Percentiles rank a stretch among this genome's conserved stretches.
phyloP scores from a whole-genome alignment of 768 basidiomycete species.

The Calocera cornea region DNA sequence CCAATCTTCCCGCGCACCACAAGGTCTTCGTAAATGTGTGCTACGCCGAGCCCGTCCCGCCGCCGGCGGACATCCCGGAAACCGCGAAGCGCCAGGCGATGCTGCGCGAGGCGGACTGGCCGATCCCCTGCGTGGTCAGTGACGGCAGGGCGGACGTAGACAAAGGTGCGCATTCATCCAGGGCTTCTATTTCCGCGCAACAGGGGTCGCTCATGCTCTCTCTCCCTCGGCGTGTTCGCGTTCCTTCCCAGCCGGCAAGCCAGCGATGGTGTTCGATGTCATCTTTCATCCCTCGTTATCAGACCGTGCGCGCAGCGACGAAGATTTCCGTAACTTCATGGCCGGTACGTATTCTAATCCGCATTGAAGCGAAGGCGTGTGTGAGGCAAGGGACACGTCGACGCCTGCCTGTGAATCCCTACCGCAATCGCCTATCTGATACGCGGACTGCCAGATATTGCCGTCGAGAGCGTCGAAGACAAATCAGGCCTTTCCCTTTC shows the following conservation, averaged over 20 bases:
- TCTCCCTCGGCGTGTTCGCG: not conserved
- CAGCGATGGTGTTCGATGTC: slow-evolving; percentile 59
- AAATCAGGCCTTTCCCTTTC: slow-evolving; percentile 12
- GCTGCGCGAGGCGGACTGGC: slow-evolving; percentile 35
- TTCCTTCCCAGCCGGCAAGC: slow-evolving; percentile 43
- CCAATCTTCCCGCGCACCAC: slow-evolving; percentile 31
- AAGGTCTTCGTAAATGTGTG: slow-evolving; percentile 68
- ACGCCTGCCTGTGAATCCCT: not conserved
- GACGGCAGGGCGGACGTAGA: slow-evolving; percentile 48
- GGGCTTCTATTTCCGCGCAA: not conserved
- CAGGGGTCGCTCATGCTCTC: not conserved
- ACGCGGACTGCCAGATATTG: slow-evolving; percentile 11
- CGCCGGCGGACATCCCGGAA: slow-evolving; percentile 36
- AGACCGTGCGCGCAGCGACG: slow-evolving; percentile 43
- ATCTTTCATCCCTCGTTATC: slow-evolving; percentile 49
- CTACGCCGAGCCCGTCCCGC: slow-evolving; percentile 54
- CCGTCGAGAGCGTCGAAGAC: slow-evolving; percentile 12
- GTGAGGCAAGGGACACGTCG: not conserved
- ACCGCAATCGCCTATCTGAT: not conserved
- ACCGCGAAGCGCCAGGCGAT: slow-evolving; percentile 47
- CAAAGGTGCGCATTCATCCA: slow-evolving; percentile 38
- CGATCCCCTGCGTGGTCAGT: slow-evolving; percentile 60
- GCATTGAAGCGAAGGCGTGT: too few relatives aligned
- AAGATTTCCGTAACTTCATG: slow-evolving; percentile 54
- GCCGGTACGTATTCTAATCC: slow-evolving; percentile 37